Percentiles rank a stretch among this genome's conserved stretches.
These are phyloP conservation scores for Alternaria arborescens DNA, from an alignment of 2,329 filamentous ascomycete genomes.

Conservation along the genomic window DNA sequence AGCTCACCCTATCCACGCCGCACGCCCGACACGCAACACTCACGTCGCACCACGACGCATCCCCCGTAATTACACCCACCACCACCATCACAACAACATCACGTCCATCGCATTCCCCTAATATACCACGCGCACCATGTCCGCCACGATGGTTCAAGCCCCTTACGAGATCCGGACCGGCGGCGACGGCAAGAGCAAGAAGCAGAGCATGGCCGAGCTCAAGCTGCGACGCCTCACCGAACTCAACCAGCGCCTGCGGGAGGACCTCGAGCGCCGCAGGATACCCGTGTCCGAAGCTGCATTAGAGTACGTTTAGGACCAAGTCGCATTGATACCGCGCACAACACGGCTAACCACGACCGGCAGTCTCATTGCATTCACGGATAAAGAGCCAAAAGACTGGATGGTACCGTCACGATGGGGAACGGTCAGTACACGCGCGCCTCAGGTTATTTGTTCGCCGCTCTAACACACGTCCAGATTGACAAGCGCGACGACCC, in stretches of 20 bases:
- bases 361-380: constrained; percentile 92
- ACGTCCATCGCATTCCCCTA: constrained; percentile 6
- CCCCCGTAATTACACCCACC: constrained; percentile 19
- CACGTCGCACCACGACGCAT: constrained; percentile 34
- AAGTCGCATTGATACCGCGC: constrained; percentile 1
- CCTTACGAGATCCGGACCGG: constrained; percentile 72
- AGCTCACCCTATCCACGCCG: constrained; percentile 34
- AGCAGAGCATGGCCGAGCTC: constrained; percentile 98
- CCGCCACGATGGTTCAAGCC: constrained; percentile 62
- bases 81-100: constrained; percentile 16
- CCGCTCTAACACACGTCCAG: constrained; percentile 51
- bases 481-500: constrained; percentile 96
- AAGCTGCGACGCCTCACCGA: constrained; percentile 96
- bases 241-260: constrained; percentile 92
- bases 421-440: constrained; percentile 70
- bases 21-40: constrained; percentile 31
- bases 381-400: constrained; percentile 91
- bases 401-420: constrained; percentile 99
- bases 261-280: constrained; percentile 93
- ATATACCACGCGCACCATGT: constrained; percentile 31
- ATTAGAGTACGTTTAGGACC: constrained; percentile 53
- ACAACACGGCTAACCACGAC: constrained; percentile 31
- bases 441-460: neutral
- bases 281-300: constrained; percentile 96
- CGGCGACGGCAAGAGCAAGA: constrained; percentile 82